phyloP scores from a whole-genome alignment of 306 rosid genomes.

The Cucumis melo region DNA sequence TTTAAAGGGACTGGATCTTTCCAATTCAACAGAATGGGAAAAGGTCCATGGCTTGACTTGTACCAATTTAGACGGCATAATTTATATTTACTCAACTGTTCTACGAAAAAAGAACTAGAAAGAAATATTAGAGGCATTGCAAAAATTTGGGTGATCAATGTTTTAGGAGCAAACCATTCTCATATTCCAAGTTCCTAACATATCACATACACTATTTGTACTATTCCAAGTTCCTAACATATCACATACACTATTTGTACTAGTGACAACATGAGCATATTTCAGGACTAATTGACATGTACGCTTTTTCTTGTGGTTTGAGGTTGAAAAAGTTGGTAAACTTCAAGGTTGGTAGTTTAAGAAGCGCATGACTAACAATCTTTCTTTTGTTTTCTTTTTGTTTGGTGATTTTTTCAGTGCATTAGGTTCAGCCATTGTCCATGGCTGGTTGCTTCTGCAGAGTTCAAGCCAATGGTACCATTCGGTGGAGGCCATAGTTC shows the following conservation, averaged over 20 bases:
- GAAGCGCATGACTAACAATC: background rate
- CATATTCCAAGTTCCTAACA: background rate
- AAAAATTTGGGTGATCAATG: background rate
- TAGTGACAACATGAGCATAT: too few relatives aligned
- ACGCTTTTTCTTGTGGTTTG: too few relatives aligned
- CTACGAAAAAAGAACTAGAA: background rate
- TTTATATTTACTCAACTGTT: background rate
- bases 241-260: background rate
- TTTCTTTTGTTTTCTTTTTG: background rate
- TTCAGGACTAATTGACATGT: too few relatives aligned
- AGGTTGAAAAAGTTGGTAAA: background rate
- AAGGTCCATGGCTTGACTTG: background rate
- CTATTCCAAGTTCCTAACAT: background rate
- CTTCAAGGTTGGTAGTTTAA: background rate
- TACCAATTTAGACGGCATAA: background rate
- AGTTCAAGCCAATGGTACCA: conserved; percentile 69
- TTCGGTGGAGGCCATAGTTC: conserved; percentile 77
- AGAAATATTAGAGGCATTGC: background rate
- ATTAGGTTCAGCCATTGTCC: conserved; percentile 55
- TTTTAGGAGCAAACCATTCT: background rate
- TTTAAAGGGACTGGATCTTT: background rate
- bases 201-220: too few relatives aligned
- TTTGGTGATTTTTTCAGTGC: conserved; percentile 36
- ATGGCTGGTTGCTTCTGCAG: conserved; percentile 36
- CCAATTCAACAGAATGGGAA: background rate